Conservation (phyloP, 1,284 basidiomycete genomes). For the Apiotrichum veenhuisii region DNA sequence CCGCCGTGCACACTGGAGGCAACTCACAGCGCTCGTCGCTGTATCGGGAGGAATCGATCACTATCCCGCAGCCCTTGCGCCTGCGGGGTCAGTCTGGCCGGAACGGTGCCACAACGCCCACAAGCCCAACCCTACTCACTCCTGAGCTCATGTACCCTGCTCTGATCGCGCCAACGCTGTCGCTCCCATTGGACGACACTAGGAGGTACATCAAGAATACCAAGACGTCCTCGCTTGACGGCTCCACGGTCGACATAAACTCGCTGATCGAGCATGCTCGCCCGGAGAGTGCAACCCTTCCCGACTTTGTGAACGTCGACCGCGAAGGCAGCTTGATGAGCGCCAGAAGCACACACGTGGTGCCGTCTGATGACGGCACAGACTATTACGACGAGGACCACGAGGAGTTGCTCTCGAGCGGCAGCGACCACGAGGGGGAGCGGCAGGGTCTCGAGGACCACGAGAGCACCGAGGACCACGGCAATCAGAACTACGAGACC, state of each 20-base stretch:
- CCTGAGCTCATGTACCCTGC: background rate
- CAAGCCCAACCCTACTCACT: background rate
- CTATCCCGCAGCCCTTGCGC: background rate
- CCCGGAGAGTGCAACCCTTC: slow-evolving; percentile 1
- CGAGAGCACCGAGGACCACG: background rate
- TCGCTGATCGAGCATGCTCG: background rate
- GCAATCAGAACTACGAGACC: background rate
- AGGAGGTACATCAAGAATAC: background rate
- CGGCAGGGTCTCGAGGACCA: background rate
- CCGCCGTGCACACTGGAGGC: background rate
- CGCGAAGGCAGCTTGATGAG: background rate
- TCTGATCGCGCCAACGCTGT: background rate
- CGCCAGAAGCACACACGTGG: background rate
- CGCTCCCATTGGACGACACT: background rate
- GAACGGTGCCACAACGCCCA: background rate
- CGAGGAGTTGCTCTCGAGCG: background rate
- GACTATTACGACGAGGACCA: background rate
- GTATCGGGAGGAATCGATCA: background rate
- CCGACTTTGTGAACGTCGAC: slow-evolving; percentile 1
- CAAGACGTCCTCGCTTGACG: background rate
- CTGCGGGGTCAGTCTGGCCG: background rate
- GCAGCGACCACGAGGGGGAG: background rate
- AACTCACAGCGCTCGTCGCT: background rate
- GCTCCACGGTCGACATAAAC: background rate
- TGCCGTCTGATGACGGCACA: background rate